Percentiles rank a stretch among this genome's conserved stretches.
Conservation (phyloP, 2,329 filamentous ascomycete species). For the Botryotinia calthae region DNA sequence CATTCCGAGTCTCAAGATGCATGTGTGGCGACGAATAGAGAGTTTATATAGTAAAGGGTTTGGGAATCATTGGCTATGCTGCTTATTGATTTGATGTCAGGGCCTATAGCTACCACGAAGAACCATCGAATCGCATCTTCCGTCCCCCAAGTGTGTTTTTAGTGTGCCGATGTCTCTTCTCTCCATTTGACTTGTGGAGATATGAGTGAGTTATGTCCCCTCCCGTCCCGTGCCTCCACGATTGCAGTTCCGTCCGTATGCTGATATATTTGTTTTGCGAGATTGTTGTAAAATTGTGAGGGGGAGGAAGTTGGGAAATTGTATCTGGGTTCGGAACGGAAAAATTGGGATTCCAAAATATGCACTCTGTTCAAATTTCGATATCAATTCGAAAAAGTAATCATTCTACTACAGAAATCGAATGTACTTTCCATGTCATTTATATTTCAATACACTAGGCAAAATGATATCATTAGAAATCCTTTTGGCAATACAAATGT, state of each 20-base stretch:
- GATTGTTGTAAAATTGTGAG: neutral
- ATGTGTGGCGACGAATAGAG: neutral
- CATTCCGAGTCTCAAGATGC: neutral
- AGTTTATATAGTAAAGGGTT: no score
- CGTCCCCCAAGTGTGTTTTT: neutral
- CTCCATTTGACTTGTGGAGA: neutral
- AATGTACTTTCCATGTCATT: neutral
- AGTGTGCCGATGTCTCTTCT: neutral
- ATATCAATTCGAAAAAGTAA: neutral
- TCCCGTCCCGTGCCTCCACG: neutral
- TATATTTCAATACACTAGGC: neutral
- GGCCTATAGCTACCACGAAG: neutral
- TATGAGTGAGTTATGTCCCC: neutral
- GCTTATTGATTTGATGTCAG: neutral
- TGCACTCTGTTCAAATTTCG: neutral
- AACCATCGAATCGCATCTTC: conserved; percentile 1
- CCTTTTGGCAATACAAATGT: neutral
- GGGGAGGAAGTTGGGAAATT: neutral
- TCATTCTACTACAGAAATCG: neutral
- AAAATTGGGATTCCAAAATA: neutral
- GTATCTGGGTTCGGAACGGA: neutral
- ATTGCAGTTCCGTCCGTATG: neutral
- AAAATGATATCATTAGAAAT: neutral
- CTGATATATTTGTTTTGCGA: neutral
- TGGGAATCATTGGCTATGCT: neutral